Conservation (phyloP, 2,329 filamentous ascomycete species). For the Corynespora cassiicola region DNA sequence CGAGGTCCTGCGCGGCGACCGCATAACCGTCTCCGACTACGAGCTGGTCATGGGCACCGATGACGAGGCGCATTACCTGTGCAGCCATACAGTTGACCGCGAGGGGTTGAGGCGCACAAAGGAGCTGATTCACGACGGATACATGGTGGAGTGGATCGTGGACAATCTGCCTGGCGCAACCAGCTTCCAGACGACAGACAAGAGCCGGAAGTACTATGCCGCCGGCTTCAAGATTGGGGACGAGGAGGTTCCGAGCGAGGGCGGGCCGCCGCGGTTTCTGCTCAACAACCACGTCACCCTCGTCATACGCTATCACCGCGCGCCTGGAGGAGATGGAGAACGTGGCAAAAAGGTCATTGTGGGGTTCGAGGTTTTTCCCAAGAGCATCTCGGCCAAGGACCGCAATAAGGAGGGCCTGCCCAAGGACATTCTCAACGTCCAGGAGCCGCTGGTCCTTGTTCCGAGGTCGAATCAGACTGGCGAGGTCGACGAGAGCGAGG, state of each 20-base stretch:
- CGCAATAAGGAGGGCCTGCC: conserved; percentile 73
- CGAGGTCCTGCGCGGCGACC: conserved; percentile 85
- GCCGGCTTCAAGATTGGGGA: conserved; percentile 89
- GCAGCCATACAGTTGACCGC: conserved; percentile 70
- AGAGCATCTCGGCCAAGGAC: conserved; percentile 72
- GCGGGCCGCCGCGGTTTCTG: conserved; percentile 70
- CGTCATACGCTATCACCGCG: conserved; percentile 78
- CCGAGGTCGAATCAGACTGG: conserved; percentile 64
- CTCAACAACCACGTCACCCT: conserved; percentile 90
- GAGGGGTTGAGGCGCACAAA: conserved; percentile 71
- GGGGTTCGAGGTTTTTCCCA: conserved; percentile 88
- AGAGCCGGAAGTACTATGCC: conserved; percentile 85
- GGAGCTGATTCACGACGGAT: conserved; percentile 77
- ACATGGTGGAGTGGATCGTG: conserved; percentile 92
- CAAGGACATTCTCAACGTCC: conserved; percentile 66
- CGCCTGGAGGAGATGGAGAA: conserved; percentile 71
- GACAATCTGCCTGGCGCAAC: conserved; percentile 90
- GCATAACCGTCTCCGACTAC: conserved; percentile 84
- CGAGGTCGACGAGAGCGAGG: conserved; percentile 62
- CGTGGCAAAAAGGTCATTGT: conserved; percentile 81
- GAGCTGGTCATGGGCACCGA: conserved; percentile 80
- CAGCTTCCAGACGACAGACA: conserved; percentile 86
- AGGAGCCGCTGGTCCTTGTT: conserved; percentile 73
- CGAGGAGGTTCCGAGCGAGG: conserved; percentile 67
- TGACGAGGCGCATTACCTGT: conserved; percentile 74